These are phyloP conservation scores for Metschnikowia matae DNA, from an alignment of 805 yeast genomes.

Conservation along the genomic window DNA sequence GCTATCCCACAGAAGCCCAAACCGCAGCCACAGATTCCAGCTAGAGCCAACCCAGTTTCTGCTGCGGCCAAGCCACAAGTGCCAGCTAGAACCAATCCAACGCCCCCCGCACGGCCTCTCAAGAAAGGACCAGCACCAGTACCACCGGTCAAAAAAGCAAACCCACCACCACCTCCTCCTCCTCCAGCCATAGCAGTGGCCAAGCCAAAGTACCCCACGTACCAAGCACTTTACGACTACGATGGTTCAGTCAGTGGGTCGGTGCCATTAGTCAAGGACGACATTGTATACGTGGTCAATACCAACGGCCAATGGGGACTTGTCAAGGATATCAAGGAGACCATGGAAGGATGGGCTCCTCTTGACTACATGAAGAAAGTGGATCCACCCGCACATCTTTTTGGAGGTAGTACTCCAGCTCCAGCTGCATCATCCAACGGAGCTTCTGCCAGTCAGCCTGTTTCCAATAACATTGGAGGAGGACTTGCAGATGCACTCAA, in stretches of 20 bases:
- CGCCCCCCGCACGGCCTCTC: slow-evolving; percentile 24
- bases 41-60: neutral
- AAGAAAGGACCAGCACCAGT: slow-evolving; percentile 48
- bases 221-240: slow-evolving; percentile 81
- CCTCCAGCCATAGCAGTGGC: slow-evolving; percentile 59
- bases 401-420: slow-evolving; percentile 21
- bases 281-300: slow-evolving; percentile 64
- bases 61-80: slow-evolving; percentile 11
- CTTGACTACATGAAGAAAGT: slow-evolving; percentile 76
- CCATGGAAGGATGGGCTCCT: slow-evolving; percentile 95
- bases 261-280: slow-evolving; percentile 72
- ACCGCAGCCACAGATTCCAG: slow-evolving; percentile 14
- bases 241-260: slow-evolving; percentile 82
- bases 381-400: slow-evolving; percentile 41
- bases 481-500: slow-evolving; percentile 68
- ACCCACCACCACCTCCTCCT: slow-evolving; percentile 47
- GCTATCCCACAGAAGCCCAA: slow-evolving; percentile 13
- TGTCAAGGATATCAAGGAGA: slow-evolving; percentile 71
- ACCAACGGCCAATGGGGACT: slow-evolving; percentile 93
- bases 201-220: slow-evolving; percentile 69
- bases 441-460: slow-evolving; percentile 2
- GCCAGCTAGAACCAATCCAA: slow-evolving; percentile 11
- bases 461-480: slow-evolving; percentile 32
- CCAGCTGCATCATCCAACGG: slow-evolving; percentile 23
- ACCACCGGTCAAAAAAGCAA: slow-evolving; percentile 50